Base-by-base conservation (phyloP, 805 yeast species). In the Saccharomycopsis vini region DNA sequence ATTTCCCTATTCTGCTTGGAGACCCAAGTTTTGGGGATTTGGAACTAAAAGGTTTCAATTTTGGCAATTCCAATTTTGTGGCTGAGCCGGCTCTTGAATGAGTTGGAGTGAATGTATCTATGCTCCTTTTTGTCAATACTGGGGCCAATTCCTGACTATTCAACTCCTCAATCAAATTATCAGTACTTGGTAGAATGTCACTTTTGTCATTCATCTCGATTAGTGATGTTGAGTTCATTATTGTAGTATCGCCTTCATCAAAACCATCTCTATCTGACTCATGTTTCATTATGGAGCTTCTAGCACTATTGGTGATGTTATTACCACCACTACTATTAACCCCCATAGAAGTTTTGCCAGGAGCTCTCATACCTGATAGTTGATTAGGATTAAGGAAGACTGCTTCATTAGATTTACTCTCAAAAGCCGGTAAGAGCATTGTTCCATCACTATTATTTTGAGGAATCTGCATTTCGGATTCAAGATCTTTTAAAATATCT, bases 161-260 rank as follows among this genome's bases (percentile, higher is more conserved):
- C 5, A 48, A 23, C 16, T 49, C 52, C 12, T 38, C 47, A 6
- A 46, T 46, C 32, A 46, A 43, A 31, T 49, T 46, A 16, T 33
- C 43, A 21, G 47, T 49, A 29, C 40, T 38, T 13, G 45, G 49
- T 10, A 22, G 19, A 15, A 28, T 10, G 6, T 44, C 29, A 3
- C 16, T 9, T 16, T 28, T 15, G 10, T 45, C 45, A 23, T 41
- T 38, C 22, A 31, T 24, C 16, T 46, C 52, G 36, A 49, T 44
- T 13, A 49, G 43, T 7, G 46, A 40, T 10, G 52, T 46, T 24
- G 28, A 46, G 22, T 46, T 49, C 16, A 46, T 44, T 15, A 49
- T 47, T 6, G 52, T 49, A 18, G 52, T 49, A 23, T 49, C 52
- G n/a, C 52, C 52, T 26, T 49, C 52, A 36, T 49, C 52, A 28